Percentiles rank a stretch among this genome's conserved stretches.
Evolutionary conservation across 2,329 filamentous ascomycete species (phyloP).

Genomic region (Nigrospora oryzae): DNA sequence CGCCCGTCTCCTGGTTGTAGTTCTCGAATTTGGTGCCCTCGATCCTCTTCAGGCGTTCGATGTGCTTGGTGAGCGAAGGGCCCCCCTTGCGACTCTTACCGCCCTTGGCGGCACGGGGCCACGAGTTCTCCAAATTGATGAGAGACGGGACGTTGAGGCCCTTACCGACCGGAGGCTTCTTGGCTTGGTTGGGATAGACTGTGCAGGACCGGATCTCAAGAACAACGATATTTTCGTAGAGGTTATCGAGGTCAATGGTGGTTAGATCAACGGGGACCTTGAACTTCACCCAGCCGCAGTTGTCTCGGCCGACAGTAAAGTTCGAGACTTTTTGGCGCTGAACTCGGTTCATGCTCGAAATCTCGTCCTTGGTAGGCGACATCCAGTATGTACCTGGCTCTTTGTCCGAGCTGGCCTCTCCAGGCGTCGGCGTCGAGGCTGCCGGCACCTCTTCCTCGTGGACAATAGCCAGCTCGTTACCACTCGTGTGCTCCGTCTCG

Average conservation of each 20-base stretch:
- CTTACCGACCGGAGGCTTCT: conserved; percentile 78
- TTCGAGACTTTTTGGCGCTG: conserved; percentile 66
- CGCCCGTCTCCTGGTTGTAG: conserved; percentile 71
- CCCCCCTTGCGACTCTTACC: conserved; percentile 36
- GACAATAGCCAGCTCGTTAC: conserved; percentile 71
- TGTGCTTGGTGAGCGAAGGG: conserved; percentile 69
- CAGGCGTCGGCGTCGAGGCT: conserved; percentile 11
- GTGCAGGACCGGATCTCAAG: conserved; percentile 74
- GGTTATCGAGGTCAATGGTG: conserved; percentile 67
- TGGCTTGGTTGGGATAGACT: conserved; percentile 69
- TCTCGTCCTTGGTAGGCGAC: conserved; percentile 64
- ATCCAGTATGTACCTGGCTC: conserved; percentile 80
- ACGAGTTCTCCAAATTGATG: conserved; percentile 86
- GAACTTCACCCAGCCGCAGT: conserved; percentile 77
- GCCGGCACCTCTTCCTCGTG: conserved; percentile 54
- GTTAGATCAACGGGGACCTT: conserved; percentile 76
- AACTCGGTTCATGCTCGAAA: conserved; percentile 71
- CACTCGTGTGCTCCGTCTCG: conserved; percentile 65
- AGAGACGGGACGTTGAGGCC: conserved; percentile 86
- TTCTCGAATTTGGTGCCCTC: conserved; percentile 71
- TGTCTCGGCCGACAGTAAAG: conserved; percentile 75
- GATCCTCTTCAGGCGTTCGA: conserved; percentile 73
- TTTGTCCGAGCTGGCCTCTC: conserved; percentile 23
- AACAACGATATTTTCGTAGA: conserved; percentile 68
- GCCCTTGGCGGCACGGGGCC: conserved; percentile 62